These are phyloP conservation scores for Vitis vinifera DNA, from an alignment of 164 flowering plant species.

Conservation along the genomic window ASM3070453v1 NC_081812.1:20240001-20240500, in stretches of 20 bases:
- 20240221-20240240: slow-evolving; percentile 67
- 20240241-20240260: slow-evolving; percentile 68
- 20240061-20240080: slow-evolving; percentile 61
- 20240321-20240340: slow-evolving; percentile 65
- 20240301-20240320: slow-evolving; percentile 68
- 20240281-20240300: slow-evolving; percentile 48
- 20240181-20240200: slow-evolving; percentile 56
- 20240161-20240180: slow-evolving; percentile 30
- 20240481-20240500: slow-evolving; percentile 55
- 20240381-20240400: slow-evolving; percentile 83
- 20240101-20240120: slow-evolving; percentile 74
- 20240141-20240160: slow-evolving; percentile 74
- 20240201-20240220: slow-evolving; percentile 52
- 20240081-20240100: slow-evolving; percentile 67
- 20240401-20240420: slow-evolving; percentile 59
- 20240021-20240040: slow-evolving; percentile 78
- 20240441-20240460: slow-evolving; percentile 32
- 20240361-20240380: slow-evolving; percentile 43
- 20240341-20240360: slow-evolving; percentile 57
- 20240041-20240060: slow-evolving; percentile 66
- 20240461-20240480: slow-evolving; percentile 36
- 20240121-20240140: slow-evolving; percentile 75
- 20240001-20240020: slow-evolving; percentile 81
- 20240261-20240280: slow-evolving; percentile 41
- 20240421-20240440: slow-evolving; percentile 81